Evolutionary conservation across 345 rosid genomes (phyloP), one percentile per base, ranked within the genome.

Genomic region (Erysimum cheiranthoides): DNA sequence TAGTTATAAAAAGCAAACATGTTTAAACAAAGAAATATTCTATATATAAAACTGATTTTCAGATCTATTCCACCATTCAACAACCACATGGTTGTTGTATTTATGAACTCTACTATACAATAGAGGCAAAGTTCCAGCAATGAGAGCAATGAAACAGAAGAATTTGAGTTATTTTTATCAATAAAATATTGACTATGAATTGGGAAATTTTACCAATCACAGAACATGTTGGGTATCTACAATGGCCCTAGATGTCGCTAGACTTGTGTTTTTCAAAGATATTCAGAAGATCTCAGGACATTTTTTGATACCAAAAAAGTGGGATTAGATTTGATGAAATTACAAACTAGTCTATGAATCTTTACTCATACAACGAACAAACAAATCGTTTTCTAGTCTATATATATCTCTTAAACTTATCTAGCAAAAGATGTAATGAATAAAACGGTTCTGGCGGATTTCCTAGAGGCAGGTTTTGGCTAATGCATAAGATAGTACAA

Each of bases 81-180:
- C 84, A 66, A 77, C 79, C 70, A 73, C 70, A 73, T 73, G 75
- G 68, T 59, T 16, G 59, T 52, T 72, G 72, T 46, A 77, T 80
- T 80, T 51, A 80, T 77, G 78, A 71, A 39, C 77, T 77, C 76
- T 78, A 58, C 54, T 65, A 21, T 58, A 12, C 38, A 4, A 54
- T 17, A 70, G 51, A 54, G 11, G 31, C 49, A 43, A 42, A 8
- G 51, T 49, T 61, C 74, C 63, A 75, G 38, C 30, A 58, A 61
- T 60, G 75, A 62, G 57, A 56, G 5, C 30, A 47, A 68, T 30
- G 5, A 39, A 68, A 61, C 62, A 60, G 21, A 6, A 42, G 31
- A 66, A 42, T 30, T 63, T 46, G 13, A 30, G 60, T 28, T 40
- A 66, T 70, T 54, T 54, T 54, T 10, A 46, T 66, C 17, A 58